These are phyloP conservation scores for Fusarium anguioides DNA, from an alignment of 2,329 filamentous ascomycete genomes.

Conservation along the genomic window DNA sequence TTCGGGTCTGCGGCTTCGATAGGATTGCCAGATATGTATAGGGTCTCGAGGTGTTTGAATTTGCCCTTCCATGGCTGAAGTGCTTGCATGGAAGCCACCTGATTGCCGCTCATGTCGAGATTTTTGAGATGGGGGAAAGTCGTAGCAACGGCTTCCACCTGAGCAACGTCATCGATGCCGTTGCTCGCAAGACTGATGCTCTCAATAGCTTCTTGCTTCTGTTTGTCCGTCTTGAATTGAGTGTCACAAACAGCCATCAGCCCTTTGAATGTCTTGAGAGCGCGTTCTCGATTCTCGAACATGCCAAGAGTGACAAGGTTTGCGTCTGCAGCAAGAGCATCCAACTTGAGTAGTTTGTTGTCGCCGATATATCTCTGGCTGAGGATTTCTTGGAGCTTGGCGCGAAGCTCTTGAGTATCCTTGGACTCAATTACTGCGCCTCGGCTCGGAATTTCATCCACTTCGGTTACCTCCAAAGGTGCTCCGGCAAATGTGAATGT, in stretches of 20 bases:
- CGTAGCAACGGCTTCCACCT: constrained; percentile 79
- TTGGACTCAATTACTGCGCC: constrained; percentile 60
- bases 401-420: constrained; percentile 70
- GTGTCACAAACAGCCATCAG: constrained; percentile 88
- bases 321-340: constrained; percentile 77
- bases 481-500: constrained; percentile 75
- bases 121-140: constrained; percentile 89
- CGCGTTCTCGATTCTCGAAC: constrained; percentile 75
- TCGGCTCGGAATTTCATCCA: constrained; percentile 54
- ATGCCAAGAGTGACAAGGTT: constrained; percentile 79
- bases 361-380: constrained; percentile 76
- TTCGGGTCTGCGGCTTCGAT: constrained; percentile 70
- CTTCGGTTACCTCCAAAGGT: constrained; percentile 65
- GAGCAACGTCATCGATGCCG: constrained; percentile 75
- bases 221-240: constrained; percentile 76
- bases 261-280: constrained; percentile 90
- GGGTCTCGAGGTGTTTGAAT: constrained; percentile 81
- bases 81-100: constrained; percentile 73
- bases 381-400: constrained; percentile 77
- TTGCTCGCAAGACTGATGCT: constrained; percentile 88
- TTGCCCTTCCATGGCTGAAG: constrained; percentile 82
- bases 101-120: constrained; percentile 88
- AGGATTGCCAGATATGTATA: constrained; percentile 83
- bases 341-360: constrained; percentile 84
- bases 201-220: constrained; percentile 81